These are phyloP conservation scores for Massarina eburnea DNA, from an alignment of 2,329 filamentous ascomycete genomes.

Conservation along the genomic window DNA sequence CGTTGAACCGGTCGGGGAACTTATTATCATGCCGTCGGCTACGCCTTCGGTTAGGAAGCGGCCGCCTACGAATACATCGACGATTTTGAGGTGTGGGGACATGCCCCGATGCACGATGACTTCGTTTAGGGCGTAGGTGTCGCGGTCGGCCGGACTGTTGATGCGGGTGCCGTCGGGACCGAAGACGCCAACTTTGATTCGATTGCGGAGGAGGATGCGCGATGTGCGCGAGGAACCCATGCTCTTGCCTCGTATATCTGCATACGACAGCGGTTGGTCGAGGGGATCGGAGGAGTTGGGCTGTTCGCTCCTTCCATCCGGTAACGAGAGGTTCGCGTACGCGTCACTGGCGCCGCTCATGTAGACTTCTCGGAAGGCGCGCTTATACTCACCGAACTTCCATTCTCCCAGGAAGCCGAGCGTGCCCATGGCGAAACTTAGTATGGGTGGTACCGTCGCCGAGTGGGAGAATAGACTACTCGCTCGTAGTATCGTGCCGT, in stretches of 20 bases:
- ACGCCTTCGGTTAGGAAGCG: conserved; percentile 91
- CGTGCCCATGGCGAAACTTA: conserved; percentile 96
- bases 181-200: conserved; percentile 84
- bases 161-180: conserved; percentile 63
- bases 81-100: conserved; percentile 85
- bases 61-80: conserved; percentile 87
- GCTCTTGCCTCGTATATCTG: conserved; percentile 73
- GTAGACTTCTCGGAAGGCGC: conserved; percentile 89
- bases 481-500: conserved; percentile 86
- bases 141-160: conserved; percentile 31
- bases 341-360: conserved; percentile 68
- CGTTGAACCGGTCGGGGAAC: conserved; percentile 91
- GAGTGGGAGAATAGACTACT: conserved; percentile 84
- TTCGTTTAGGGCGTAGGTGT: conserved; percentile 83
- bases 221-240: conserved; percentile 75
- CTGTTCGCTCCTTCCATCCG: conserved; percentile 64
- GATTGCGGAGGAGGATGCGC: conserved; percentile 81
- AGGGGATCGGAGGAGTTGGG: conserved; percentile 59
- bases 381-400: conserved; percentile 91
- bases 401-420: conserved; percentile 94
- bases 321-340: conserved; percentile 62
- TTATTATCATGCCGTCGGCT: conserved; percentile 91
- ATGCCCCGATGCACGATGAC: conserved; percentile 89
- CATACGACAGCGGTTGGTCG: conserved; percentile 57
- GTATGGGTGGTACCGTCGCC: conserved; percentile 79